These are phyloP conservation scores for Suillus americanus DNA, from an alignment of 768 basidiomycete species.

Conservation along the genomic window DNA sequence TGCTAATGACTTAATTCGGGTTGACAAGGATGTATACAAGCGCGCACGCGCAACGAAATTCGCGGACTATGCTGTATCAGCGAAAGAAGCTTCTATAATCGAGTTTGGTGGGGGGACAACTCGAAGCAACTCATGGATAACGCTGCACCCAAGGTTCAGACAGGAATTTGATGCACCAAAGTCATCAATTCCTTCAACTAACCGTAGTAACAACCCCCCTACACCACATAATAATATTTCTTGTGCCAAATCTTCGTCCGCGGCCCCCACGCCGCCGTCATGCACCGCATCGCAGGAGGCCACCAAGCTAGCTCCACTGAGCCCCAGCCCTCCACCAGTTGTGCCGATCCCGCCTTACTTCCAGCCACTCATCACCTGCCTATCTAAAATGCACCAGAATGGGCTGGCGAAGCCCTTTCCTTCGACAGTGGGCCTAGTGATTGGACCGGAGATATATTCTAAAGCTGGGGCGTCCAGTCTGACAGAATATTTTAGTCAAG, in stretches of 20 bases:
- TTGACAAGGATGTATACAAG: conserved; percentile 27
- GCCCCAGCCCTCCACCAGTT: too few relatives aligned
- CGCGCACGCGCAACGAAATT: conserved; percentile 27
- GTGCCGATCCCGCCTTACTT: conserved; percentile 12
- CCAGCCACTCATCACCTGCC: conserved; percentile 32
- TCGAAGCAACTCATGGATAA: conserved; percentile 23
- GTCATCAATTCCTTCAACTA: not conserved
- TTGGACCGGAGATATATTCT: conserved; percentile 37
- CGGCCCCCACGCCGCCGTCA: not conserved
- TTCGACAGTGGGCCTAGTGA: conserved; percentile 34
- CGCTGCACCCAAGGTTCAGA: conserved; percentile 24
- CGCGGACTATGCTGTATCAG: conserved; percentile 24
- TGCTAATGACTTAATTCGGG: conserved; percentile 30
- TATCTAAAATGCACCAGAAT: conserved; percentile 31
- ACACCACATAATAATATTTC: not conserved
- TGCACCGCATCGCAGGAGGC: not conserved
- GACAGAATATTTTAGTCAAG: conserved; percentile 39
- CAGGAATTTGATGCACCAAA: conserved; percentile 1
- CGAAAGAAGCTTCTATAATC: conserved; percentile 28
- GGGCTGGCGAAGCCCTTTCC: conserved; percentile 35
- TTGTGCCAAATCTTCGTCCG: not conserved
- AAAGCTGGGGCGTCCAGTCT: conserved; percentile 42
- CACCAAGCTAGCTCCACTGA: not conserved
- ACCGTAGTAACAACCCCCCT: not conserved
- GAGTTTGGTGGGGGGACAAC: conserved; percentile 22